Evolutionary conservation across 768 basidiomycete genomes (phyloP).

Genomic region (Naganishia vishniacii): DNA sequence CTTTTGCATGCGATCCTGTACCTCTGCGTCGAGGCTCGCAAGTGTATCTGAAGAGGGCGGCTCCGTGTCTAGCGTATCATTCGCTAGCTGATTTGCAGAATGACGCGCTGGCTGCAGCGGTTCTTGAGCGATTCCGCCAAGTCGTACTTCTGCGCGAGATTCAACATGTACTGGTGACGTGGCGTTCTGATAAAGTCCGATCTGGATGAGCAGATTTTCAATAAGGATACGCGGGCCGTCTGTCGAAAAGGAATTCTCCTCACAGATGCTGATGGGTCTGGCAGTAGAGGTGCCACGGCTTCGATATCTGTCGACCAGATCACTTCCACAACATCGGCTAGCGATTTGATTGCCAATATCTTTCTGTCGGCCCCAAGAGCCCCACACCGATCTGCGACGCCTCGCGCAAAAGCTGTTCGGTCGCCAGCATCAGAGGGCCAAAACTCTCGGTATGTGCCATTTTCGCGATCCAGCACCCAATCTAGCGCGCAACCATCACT

Average conservation of each 20-base stretch:
- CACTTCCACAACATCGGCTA: neutral
- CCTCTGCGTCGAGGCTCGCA: neutral
- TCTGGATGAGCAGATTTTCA: too few relatives aligned
- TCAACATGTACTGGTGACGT: too few relatives aligned
- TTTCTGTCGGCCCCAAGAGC: neutral
- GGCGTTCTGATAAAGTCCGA: too few relatives aligned
- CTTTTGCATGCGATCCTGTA: neutral
- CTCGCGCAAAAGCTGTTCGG: neutral
- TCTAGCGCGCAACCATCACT: slow-evolving; percentile 19
- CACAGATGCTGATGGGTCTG: neutral
- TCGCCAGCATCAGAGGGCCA: neutral
- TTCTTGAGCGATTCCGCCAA: too few relatives aligned
- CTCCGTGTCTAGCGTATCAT: too few relatives aligned
- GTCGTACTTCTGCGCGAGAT: too few relatives aligned
- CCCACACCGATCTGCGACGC: neutral
- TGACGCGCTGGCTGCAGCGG: too few relatives aligned
- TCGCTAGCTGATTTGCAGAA: too few relatives aligned
- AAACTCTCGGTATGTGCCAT: neutral
- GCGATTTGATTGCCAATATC: neutral
- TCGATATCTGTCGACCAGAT: neutral
- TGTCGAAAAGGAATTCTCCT: neutral
- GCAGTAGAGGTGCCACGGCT: too few relatives aligned
- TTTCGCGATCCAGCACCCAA: slow-evolving; percentile 9
- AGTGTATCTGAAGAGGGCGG: too few relatives aligned
- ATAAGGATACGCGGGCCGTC: too few relatives aligned